A percentile compares a stretch with the other conserved stretches of the same genome.
Conservation (phyloP, 805 yeast species). For the Metschnikowia cerradonensis region DNA sequence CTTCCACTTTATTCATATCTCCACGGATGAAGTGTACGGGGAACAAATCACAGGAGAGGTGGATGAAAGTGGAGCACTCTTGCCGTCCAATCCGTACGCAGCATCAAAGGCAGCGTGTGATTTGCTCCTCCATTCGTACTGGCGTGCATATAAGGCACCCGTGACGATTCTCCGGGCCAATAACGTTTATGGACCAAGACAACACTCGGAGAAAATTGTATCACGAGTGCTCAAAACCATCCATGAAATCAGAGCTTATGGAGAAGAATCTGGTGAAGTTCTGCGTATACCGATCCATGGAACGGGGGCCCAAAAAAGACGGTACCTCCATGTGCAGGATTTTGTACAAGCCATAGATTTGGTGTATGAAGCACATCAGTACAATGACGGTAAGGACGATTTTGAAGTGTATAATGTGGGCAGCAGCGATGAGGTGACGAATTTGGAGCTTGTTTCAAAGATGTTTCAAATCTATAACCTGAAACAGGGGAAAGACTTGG, state of each 20-base stretch:
- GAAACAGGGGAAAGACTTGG: background rate
- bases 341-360: constrained; percentile 36
- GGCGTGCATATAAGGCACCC: constrained; percentile 40
- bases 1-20: constrained; percentile 34
- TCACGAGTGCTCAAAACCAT: constrained; percentile 20
- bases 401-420: constrained; percentile 24
- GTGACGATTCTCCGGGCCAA: constrained; percentile 43
- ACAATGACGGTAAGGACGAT: too few relatives aligned
- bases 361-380: constrained; percentile 15
- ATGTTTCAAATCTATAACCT: constrained; percentile 15
- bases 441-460: constrained; percentile 19
- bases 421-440: constrained; percentile 11
- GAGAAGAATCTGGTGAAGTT: constrained; percentile 3
- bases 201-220: constrained; percentile 52
- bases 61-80: constrained; percentile 34
- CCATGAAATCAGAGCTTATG: background rate
- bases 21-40: constrained; percentile 61
- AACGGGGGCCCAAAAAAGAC: constrained; percentile 39
- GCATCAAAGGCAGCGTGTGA: constrained; percentile 56
- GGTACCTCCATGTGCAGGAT: constrained; percentile 45
- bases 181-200: constrained; percentile 52
- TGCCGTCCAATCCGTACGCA: constrained; percentile 55
- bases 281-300: constrained; percentile 43
- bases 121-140: constrained; percentile 43
- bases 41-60: constrained; percentile 27